A percentile compares a stretch with the other conserved stretches of the same genome.
Evolutionary conservation across 2,329 filamentous ascomycete genomes (phyloP).

Genomic region (Pseudogymnoascus sp.): DNA sequence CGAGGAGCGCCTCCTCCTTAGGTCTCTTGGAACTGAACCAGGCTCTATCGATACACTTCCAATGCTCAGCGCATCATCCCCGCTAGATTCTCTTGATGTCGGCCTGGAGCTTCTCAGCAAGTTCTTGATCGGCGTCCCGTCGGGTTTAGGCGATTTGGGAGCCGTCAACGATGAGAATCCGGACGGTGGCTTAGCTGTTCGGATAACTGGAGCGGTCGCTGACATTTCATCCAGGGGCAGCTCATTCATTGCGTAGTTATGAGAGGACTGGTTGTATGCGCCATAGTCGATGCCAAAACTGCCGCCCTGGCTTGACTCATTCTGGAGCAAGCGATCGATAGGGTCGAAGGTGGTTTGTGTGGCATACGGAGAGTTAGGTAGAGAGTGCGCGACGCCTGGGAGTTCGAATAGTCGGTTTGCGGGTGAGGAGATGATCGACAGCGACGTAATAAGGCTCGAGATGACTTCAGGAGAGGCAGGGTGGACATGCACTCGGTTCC

Average conservation of each 20-base stretch:
- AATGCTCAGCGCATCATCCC: conserved; percentile 52
- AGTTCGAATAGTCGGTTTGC: conserved; percentile 63
- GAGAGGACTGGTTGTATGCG: conserved; percentile 46
- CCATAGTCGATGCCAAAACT: conserved; percentile 69
- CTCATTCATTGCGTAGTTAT: conserved; percentile 42
- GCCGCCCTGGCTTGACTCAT: conserved; percentile 23
- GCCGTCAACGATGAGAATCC: conserved; percentile 66
- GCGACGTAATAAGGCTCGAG: conserved; percentile 59
- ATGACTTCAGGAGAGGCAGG: conserved; percentile 57
- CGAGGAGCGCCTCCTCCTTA: conserved; percentile 45
- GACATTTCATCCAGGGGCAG: conserved; percentile 51
- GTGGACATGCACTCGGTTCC: conserved; percentile 25
- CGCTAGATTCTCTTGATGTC: conserved; percentile 49
- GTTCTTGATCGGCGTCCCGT: conserved; percentile 45
- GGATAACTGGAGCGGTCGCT: conserved; percentile 62
- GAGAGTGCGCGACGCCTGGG: conserved; percentile 21
- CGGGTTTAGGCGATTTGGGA: conserved; percentile 39
- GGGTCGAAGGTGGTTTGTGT: conserved; percentile 21
- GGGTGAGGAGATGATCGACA: conserved; percentile 60
- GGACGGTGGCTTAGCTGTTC: conserved; percentile 73
- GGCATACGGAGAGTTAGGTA: conserved; percentile 33
- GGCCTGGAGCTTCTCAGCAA: conserved; percentile 49
- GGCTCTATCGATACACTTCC: conserved; percentile 58
- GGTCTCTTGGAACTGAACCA: conserved; percentile 38
- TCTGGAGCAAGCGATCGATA: conserved; percentile 16